Base-by-base conservation (phyloP, 345 rosid species). In the Excoecaria agallocha region DNA sequence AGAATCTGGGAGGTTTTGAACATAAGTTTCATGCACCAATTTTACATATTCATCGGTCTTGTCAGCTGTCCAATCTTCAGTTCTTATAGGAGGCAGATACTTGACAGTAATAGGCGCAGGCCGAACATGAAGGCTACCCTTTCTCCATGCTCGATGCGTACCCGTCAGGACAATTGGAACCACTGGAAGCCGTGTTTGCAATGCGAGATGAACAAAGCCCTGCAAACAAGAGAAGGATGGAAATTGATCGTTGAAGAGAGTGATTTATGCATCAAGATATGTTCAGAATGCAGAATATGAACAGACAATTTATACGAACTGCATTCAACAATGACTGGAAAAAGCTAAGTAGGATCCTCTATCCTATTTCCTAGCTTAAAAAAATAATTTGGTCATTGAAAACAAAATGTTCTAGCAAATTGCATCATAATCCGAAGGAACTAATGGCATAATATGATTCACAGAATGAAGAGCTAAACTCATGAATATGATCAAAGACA, bases 71-170 rank as follows among this genome's bases (percentile, higher is more conserved):
- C 76, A 77, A 39, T 57, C 62, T 5, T 72, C 68, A 22, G 73
- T 77, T 58, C 11, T 82, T 81, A 89, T 83, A 0, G 89, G 90
- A 66, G 70, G 84, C 69, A 89, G 93, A 75, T 71, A 87, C 76
- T 69, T 87, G 48, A 87, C 84, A 11, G 83, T 70, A 71, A 87
- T 77, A 17, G 90, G 86, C 15, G 84, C 78, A 2, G 90, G 90
- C 35, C 90, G 84, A 11, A 87, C 80, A 16, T 35, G 87, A 52
- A 87, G 73, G 76, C 86, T 74, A 71, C 90, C 89, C 49, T 89
- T 89, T 69, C 87, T 85, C 90, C 90, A 89, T 15, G 92, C 92
- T 25, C 12, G 72, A 76, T 89, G 90, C 8, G 89, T 84, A 4
- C 92, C 91, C 0, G 79, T 75, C 52, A 86, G 48, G 80, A 88